A percentile compares a stretch with the other conserved stretches of the same genome.
These are phyloP conservation scores for Amaranthus palmeri DNA, from an alignment of 148 eudicot species.

Conservation along the genomic window DNA sequence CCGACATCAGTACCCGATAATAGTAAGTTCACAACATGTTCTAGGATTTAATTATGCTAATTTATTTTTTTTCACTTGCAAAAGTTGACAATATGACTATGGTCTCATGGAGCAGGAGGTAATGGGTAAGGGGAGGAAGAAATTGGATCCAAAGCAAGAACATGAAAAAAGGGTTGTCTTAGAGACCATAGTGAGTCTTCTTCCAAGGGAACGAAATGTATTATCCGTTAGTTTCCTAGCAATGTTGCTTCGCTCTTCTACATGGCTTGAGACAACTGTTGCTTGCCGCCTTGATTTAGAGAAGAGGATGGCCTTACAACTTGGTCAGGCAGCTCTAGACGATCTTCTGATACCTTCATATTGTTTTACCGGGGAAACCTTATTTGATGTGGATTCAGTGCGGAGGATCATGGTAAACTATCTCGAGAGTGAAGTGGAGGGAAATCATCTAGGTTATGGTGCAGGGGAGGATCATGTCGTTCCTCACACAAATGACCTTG, in stretches of 20 bases:
- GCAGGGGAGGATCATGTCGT: slow-evolving; percentile 33
- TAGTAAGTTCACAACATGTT: not conserved
- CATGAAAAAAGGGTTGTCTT: slow-evolving; percentile 82
- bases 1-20: too few species aligned
- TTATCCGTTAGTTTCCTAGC: slow-evolving; percentile 84
- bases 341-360: slow-evolving; percentile 86
- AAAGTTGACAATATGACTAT: not conserved
- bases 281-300: slow-evolving; percentile 92
- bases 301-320: slow-evolving; percentile 78
- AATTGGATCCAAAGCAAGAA: slow-evolving; percentile 67
- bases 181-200: slow-evolving; percentile 87
- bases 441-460: slow-evolving; percentile 29
- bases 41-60: not conserved
- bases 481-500: slow-evolving; percentile 43
- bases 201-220: slow-evolving; percentile 71
- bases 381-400: slow-evolving; percentile 84
- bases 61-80: not conserved
- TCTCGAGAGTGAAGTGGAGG: slow-evolving; percentile 50
- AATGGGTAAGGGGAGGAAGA: slow-evolving; percentile 67
- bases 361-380: slow-evolving; percentile 64
- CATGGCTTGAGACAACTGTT: slow-evolving; percentile 73
- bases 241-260: slow-evolving; percentile 76
- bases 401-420: slow-evolving; percentile 62
- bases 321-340: slow-evolving; percentile 76
- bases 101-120: slow-evolving; percentile 49